Evolutionary conservation across 441 rosid species (phyloP).

Genomic region (Flueggea neowawraea): DNA sequence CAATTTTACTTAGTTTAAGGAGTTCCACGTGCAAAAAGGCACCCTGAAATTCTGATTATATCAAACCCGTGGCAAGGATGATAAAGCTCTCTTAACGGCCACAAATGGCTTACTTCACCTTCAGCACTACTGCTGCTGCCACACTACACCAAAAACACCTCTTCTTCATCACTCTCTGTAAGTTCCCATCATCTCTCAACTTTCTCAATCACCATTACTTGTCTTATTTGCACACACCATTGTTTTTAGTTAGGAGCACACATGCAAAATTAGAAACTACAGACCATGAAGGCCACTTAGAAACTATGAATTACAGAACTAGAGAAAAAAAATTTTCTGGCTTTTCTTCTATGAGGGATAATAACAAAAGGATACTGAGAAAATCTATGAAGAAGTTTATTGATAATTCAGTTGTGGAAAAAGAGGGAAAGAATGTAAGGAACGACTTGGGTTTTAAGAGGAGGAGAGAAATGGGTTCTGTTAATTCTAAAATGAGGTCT

Average conservation of each 20-base stretch:
- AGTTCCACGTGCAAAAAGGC: too few species aligned
- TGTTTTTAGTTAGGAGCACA: not conserved
- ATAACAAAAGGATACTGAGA: conserved; percentile 13
- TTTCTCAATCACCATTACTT: conserved; percentile 12
- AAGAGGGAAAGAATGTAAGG: conserved; percentile 17
- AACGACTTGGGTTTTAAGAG: conserved; percentile 14
- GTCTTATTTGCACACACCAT: conserved; percentile 21
- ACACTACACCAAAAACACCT: conserved; percentile 9
- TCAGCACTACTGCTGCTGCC: conserved; percentile 3
- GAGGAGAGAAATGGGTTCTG: conserved; percentile 19
- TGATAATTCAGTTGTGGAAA: conserved; percentile 25
- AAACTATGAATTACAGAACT: conserved; percentile 8
- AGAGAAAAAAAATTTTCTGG: conserved; percentile 19
- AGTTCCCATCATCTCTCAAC: conserved; percentile 19
- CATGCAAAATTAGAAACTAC: conserved; percentile 29
- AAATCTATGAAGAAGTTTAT: conserved; percentile 20
- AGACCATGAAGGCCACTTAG: conserved; percentile 18
- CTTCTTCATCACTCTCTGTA: conserved; percentile 23
- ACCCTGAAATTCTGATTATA: too few species aligned
- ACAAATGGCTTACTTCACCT: conserved; percentile 51
- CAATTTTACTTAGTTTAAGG: too few species aligned
- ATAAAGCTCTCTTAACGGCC: conserved; percentile 4
- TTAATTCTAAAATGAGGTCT: conserved; percentile 15
- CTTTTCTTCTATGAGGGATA: conserved; percentile 16
- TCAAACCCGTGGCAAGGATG: too few species aligned